phyloP scores from a whole-genome alignment of 2,329 filamentous ascomycete genomes.

The Diaporthe destruens region DNA sequence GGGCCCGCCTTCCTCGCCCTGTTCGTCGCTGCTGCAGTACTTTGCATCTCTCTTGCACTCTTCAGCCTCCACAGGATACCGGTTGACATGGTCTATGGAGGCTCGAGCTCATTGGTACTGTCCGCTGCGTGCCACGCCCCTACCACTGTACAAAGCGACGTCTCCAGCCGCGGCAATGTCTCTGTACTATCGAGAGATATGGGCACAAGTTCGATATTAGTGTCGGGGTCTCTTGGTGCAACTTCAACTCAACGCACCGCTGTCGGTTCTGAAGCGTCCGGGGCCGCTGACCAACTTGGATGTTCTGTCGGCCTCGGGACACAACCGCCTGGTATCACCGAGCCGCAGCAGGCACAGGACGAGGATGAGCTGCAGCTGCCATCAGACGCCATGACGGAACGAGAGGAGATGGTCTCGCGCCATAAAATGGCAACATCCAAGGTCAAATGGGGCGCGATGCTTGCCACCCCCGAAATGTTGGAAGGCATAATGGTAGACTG shows the following conservation, averaged over 20 bases:
- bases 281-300: neutral
- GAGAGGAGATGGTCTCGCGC: neutral
- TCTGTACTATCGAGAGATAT: too few species aligned
- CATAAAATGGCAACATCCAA: neutral
- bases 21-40: neutral
- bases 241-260: neutral
- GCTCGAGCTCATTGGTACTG: neutral
- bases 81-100: constrained; percentile 8
- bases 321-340: neutral
- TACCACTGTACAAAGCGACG: neutral
- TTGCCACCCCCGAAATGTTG: neutral
- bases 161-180: neutral
- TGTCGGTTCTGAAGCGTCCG: neutral
- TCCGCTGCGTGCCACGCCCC: constrained; percentile 31
- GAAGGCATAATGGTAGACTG: neutral
- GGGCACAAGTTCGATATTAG: neutral
- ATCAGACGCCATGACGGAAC: neutral
- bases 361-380: neutral
- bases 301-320: neutral
- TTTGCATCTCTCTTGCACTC: neutral
- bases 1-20: constrained; percentile 9
- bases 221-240: neutral
- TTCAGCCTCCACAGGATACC: neutral
- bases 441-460: constrained; percentile 6
- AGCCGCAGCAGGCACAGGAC: neutral